A percentile compares a stretch with the other conserved stretches of the same genome.
These are phyloP conservation scores for Curvularia lunata DNA, from an alignment of 2,329 filamentous ascomycete genomes.

Conservation along the genomic window DNA sequence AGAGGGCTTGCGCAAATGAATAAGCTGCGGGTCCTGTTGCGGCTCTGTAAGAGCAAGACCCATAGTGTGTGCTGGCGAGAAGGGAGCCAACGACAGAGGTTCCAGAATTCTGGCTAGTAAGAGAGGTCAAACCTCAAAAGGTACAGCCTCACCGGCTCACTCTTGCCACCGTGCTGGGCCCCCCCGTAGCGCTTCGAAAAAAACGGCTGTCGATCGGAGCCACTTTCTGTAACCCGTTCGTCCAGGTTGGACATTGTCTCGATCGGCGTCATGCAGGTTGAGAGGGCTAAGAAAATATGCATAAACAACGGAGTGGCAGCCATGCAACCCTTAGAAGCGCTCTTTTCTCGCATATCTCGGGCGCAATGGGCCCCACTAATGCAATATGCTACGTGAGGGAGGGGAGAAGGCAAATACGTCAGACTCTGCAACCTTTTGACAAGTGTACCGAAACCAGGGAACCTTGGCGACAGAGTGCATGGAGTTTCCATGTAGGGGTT, in stretches of 20 bases:
- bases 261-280: conserved; percentile 41
- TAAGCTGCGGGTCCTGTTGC: conserved; percentile 51
- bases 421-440: conserved; percentile 40
- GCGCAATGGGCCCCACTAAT: conserved; percentile 40
- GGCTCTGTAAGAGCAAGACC: conserved; percentile 54
- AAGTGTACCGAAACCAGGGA: conserved; percentile 36
- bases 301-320: conserved; percentile 44
- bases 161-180: conserved; percentile 45
- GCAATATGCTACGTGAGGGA: conserved; percentile 41
- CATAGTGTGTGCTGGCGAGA: conserved; percentile 85
- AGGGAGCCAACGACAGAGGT: conserved; percentile 43
- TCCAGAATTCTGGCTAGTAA: conserved; percentile 49
- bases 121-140: conserved; percentile 44
- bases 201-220: conserved; percentile 43
- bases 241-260: conserved; percentile 42
- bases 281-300: conserved; percentile 40
- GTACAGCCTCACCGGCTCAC: conserved; percentile 49
- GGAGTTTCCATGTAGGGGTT: conserved; percentile 23
- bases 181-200: conserved; percentile 42
- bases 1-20: conserved; percentile 48
- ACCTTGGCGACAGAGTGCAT: conserved; percentile 39
- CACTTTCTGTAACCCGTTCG: conserved; percentile 40
- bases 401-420: conserved; percentile 39
- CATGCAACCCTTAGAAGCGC: conserved; percentile 26
- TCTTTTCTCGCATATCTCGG: conserved; percentile 34